Base-by-base conservation (phyloP, 208 protist species). In the Tetramitus jugosus region DNA sequence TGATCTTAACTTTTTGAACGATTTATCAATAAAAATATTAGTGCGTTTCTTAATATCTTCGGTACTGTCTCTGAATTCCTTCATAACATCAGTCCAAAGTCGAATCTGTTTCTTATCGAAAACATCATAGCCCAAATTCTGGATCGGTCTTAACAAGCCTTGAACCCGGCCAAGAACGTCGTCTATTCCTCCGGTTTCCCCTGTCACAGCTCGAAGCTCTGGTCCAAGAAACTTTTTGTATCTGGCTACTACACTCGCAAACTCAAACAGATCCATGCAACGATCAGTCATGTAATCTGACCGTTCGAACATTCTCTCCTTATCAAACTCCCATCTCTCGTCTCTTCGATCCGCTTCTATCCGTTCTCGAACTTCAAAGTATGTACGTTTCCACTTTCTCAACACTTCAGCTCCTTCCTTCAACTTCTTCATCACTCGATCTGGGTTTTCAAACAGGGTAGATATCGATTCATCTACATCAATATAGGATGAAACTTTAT, bases 271-370 rank as follows among this genome's bases (percentile, higher is more conserved):
- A 74, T 98, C 94, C 1, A 87, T 90, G 87, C 96, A 98, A 60
- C 91, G 86, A 62, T 92, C 89, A 1, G 88, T 91, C 93, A 98
- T 99, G 91, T 98, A 98, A 84, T 96, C 90, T 10, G 96, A 98
- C 20, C 90, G 87, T 56, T 96, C 95, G 82, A 99, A 99, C 29
- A 99, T 86, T 23, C 89, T 87, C 61, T 92, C 92, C 79, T 91
- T 89, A 81, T 99, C 96, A 85, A 99, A 99, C 77, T 97, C 96
- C 97, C 97, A 99, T 52, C 96, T 93, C 79, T 93, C 87, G 79
- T 98, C 93, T 33, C 90, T 87, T 46, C 95, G 94, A 29, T 84
- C 88, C 82, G 86, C 86, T 83, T 98, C 97, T 82, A 99, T 98
- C 84, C 96, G 91, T 81, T 94, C 89, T 82, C 96, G 90, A 52